Evolutionary conservation across 2,329 filamentous ascomycete species (phyloP).

Genomic region (Botrytis galanthina): DNA sequence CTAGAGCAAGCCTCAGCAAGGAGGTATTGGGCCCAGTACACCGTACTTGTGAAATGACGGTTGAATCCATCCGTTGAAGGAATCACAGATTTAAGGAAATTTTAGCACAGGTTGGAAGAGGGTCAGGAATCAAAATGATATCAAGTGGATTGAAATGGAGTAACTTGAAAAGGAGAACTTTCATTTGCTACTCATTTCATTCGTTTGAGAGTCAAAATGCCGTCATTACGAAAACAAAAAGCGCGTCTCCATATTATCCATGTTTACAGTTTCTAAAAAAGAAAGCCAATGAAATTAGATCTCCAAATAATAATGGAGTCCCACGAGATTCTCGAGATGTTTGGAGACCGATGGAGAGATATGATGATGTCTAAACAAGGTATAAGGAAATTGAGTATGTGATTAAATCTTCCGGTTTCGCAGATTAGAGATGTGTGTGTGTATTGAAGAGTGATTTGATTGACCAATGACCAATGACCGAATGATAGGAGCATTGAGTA

Average conservation of each 20-base stretch:
- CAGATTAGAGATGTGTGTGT: background rate
- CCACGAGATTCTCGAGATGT: slow-evolving; percentile 10
- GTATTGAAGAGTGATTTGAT: background rate
- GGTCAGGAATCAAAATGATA: slow-evolving; percentile 1
- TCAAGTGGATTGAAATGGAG: background rate
- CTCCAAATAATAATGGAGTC: slow-evolving; percentile 10
- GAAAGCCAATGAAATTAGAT: slow-evolving; percentile 7
- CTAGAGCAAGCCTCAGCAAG: slow-evolving; percentile 15
- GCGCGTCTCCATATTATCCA: background rate
- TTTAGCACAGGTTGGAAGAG: background rate
- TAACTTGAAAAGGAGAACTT: background rate
- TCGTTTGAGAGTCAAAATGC: slow-evolving; percentile 8
- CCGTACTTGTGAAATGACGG: slow-evolving; percentile 1
- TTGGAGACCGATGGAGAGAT: background rate
- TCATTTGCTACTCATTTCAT: slow-evolving; percentile 4
- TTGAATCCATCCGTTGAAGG: slow-evolving; percentile 13
- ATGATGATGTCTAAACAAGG: slow-evolving; percentile 7
- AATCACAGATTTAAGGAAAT: background rate
- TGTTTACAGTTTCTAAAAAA: background rate
- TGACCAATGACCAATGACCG: background rate
- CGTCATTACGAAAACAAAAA: background rate
- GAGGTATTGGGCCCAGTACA: slow-evolving; percentile 1
- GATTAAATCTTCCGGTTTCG: slow-evolving; percentile 3
- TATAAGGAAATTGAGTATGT: slow-evolving; percentile 1
- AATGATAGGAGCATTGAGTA: background rate